Evolutionary conservation across 2,329 filamentous ascomycete genomes (phyloP).

Genomic region (Trichophyton rubrum): DNA sequence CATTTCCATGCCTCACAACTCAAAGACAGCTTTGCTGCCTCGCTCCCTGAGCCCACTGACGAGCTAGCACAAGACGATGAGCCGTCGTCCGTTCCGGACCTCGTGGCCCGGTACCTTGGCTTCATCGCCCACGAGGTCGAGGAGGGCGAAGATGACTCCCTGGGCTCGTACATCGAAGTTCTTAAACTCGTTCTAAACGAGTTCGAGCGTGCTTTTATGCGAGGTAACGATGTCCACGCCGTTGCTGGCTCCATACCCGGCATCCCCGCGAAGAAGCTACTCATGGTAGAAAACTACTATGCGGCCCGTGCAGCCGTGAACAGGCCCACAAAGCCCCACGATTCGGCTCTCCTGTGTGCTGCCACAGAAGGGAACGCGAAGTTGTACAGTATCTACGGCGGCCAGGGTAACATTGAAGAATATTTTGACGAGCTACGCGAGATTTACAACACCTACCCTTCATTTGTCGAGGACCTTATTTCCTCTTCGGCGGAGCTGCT

Average conservation of each 20-base stretch:
- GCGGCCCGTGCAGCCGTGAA: conserved; percentile 72
- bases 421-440: conserved; percentile 97
- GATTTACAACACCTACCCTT: conserved; percentile 79
- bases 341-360: conserved; percentile 83
- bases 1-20: conserved; percentile 94
- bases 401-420: conserved; percentile 97
- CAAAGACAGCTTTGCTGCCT: conserved; percentile 77
- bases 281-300: conserved; percentile 85
- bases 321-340: conserved; percentile 77
- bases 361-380: conserved; percentile 70
- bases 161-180: conserved; percentile 83
- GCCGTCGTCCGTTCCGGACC: conserved; percentile 86
- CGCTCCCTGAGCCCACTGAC: conserved; percentile 81
- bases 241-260: conserved; percentile 74
- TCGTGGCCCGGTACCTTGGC: conserved; percentile 87
- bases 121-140: conserved; percentile 82
- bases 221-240: conserved; percentile 92
- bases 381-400: conserved; percentile 90
- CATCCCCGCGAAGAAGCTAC: conserved; percentile 82
- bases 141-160: conserved; percentile 77
- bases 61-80: conserved; percentile 97
- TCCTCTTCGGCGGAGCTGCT: conserved; percentile 70
- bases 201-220: conserved; percentile 89
- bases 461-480: conserved; percentile 79
- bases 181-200: conserved; percentile 87